Evolutionary conservation across 1,284 basidiomycete species (phyloP).

Genomic region (Heterobasidion occidentale): DNA sequence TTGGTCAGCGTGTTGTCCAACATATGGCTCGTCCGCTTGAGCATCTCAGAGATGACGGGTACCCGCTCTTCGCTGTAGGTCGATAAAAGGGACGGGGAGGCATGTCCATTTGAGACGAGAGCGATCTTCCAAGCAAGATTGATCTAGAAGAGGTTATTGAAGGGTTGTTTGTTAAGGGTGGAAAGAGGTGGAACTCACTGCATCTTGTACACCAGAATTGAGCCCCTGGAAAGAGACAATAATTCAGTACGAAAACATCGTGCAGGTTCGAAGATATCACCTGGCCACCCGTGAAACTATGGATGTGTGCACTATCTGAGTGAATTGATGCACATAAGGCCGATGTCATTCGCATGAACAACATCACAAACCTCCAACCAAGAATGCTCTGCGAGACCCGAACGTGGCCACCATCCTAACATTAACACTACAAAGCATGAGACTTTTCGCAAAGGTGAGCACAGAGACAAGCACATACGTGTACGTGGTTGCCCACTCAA

Average conservation of each 20-base stretch:
- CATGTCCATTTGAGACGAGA: conserved; percentile 18
- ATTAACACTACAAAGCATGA: conserved; percentile 20
- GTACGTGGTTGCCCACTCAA: not conserved
- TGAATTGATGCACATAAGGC: too few relatives aligned
- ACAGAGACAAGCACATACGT: too few relatives aligned
- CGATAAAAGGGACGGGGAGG: conserved; percentile 15
- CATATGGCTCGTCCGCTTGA: conserved; percentile 11
- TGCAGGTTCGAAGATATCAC: not conserved
- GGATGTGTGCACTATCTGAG: conserved; percentile 20
- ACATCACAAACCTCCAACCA: conserved; percentile 26
- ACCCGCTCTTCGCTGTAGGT: conserved; percentile 20
- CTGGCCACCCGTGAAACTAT: conserved; percentile 23
- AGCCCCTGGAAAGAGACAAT: conserved; percentile 11
- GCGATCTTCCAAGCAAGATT: conserved; percentile 26
- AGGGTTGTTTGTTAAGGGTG: not conserved
- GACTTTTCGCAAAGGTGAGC: too few relatives aligned
- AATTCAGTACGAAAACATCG: not conserved
- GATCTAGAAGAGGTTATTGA: conserved; percentile 10
- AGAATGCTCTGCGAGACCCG: conserved; percentile 23
- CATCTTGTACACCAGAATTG: conserved; percentile 19
- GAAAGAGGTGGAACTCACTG: conserved; percentile 7
- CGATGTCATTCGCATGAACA: not conserved
- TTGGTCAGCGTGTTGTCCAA: conserved; percentile 4
- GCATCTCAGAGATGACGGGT: conserved; percentile 19
- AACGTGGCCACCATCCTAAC: conserved; percentile 30